Base-by-base conservation (phyloP, 306 rosid genomes). In the Inga oerstediana region DNA sequence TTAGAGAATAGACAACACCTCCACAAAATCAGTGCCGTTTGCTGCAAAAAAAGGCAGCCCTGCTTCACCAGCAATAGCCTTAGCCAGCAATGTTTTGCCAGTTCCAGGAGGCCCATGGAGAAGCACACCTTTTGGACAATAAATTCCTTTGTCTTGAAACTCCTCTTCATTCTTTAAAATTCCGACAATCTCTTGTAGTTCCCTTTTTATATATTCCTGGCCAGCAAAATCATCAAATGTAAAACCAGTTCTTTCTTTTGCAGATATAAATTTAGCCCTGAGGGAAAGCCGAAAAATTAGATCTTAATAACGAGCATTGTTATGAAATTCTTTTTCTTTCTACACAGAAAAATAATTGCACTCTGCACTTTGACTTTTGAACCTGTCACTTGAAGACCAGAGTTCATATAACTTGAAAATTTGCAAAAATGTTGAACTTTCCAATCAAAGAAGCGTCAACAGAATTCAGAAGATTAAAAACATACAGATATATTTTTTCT, bases 61-160 rank as follows among this genome's bases (percentile, higher is more conserved):
- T 41, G 99, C 98, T 90, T 95, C 99, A 70, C 99, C 99, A 79
- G 99, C 99, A 37, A 95, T 95, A 80, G 99, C 99, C 87, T 93
- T 95, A 80, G 99, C 99, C 84, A 95, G 92, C 82, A 95, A 85
- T 52, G 99, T 95, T 91, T 95, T 95, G 79, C 99, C 99, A 35
- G 99, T 95, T 87, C 99, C 99, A 69, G 99, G 99, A 85, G 99
- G 99, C 72, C 99, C 99, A 78, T 95, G 97, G 77, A 95, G 98
- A 88, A 95, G 96, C 15, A 95, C 99, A 43, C 99, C 99, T 91
- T 93, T 93, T 48, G 98, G 99, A 88, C 99, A 91, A 87, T 95
- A 95, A 68, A 95, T 95, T 74, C 99, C 99, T 84, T 90, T 92
- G 81, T 91, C 96, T 85, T 93, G 97, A 86, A 93, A 95, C 87